Evolutionary conservation across 2,329 filamentous ascomycete genomes (phyloP), one percentile per base, ranked within the genome.

Genomic region (Penicillium thymicola): DNA sequence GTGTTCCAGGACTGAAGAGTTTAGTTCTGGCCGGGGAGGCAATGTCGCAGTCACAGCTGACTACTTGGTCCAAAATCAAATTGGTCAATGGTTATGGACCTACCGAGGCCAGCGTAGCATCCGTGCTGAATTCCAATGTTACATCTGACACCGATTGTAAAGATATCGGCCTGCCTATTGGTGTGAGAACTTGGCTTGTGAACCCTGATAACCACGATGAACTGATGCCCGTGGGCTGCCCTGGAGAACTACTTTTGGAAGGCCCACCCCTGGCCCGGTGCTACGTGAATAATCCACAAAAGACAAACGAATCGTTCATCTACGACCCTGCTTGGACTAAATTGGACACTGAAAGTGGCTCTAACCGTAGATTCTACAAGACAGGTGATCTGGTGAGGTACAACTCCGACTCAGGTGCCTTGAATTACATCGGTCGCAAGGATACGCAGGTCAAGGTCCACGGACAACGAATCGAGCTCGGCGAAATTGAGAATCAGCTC

Each of bases 391-490:
- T 76, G 49, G 74, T 72, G 53, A 66, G 72, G 32, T 74, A 74
- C 46, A 75, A 73, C 42, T 70, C 70, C 0, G 68, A 73, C 25
- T 56, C 60, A 38, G 73, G 73, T 27, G 68, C 72, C 3, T 59
- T 75, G n/a, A 70, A 66, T 13, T 75, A 72, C 58, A 57, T 86
- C 38, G 85, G 85, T 16, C 79, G 87, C 47, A 86, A 85, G 62
- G 87, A 89, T 64, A 81, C 81, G n/a, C 86, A 87, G 68, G 82
- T 88, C 53, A 89, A 90, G 71, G 73, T 89, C 28, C 78, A 81
- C 11, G 89, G 89, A 27, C 86, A 84, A 61, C 76, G 86, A 53
- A 81, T 88, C 50, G 89, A 86, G 71, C 76, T 86, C 49, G 79
- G 75, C 11, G 81, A 79, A 66, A 80, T 79, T 51, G 82, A 77